A percentile compares a stretch with the other conserved stretches of the same genome.
Conservation (phyloP, 306 rosid species). For the Inga oerstediana region DNA sequence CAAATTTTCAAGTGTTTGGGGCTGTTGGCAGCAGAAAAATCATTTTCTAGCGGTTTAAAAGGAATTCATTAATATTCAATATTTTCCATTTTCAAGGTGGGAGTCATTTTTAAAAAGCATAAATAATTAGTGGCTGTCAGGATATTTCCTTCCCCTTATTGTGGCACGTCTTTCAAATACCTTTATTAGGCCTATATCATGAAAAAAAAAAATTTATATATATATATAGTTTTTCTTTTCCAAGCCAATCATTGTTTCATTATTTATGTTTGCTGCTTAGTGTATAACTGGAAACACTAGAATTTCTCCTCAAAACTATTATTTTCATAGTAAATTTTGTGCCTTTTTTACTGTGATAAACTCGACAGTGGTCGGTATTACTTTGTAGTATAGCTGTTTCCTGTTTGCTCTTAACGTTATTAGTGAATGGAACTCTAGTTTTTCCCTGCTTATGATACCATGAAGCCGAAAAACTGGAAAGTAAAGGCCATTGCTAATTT, state of each 20-base stretch:
- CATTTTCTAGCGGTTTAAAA: conserved; percentile 26
- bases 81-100: conserved; percentile 23
- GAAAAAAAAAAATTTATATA: no score
- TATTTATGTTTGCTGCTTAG: conserved; percentile 15
- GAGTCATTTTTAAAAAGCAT: conserved; percentile 29
- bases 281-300: conserved; percentile 8
- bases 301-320: neutral
- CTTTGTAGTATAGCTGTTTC: neutral
- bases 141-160: conserved; percentile 2
- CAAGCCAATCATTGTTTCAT: conserved; percentile 2
- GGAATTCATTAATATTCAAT: conserved; percentile 4
- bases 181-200: conserved; percentile 12
- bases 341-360: neutral
- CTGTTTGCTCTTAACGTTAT: conserved; percentile 1
- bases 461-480: neutral
- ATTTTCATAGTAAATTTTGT: conserved; percentile 4
- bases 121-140: conserved; percentile 10
- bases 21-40: conserved; percentile 30
- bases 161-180: neutral
- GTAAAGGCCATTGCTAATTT: neutral
- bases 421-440: neutral
- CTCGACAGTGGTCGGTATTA: neutral
- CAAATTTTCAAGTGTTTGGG: conserved; percentile 33
- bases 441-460: neutral
- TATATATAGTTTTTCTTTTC: neutral